Evolutionary conservation across 495 filamentous ascomycete genomes (phyloP), one percentile per base, ranked within the genome.

Genomic region (Usnea hakonensis): DNA sequence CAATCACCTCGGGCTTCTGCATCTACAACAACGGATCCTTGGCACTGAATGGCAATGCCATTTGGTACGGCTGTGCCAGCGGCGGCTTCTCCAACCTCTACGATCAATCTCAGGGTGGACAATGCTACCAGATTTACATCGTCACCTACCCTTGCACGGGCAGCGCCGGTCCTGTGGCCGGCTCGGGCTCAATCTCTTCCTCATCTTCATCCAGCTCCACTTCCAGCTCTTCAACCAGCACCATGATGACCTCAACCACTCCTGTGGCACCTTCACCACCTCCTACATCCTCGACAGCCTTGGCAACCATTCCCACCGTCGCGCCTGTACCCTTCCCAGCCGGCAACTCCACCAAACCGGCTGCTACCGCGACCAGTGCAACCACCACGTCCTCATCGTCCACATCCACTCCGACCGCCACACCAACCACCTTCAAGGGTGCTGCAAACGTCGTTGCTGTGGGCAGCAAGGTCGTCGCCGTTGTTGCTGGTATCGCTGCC

Each of bases 41-140:
- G 19, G 86, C 85, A 0, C 74, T 90, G 16, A 82, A 85, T 48
- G 74, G 69, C 43, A 78, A 76, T 17, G 77, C 81, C 30, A 73
- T 78, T 63, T 91, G 85, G 74, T 90, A 83, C 67, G 76, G 80
- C 57, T 90, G 88, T 71, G 68, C 72, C 41, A 85, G 81, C 38
- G 86, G 86, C 55, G 68, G 72, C 65, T 90, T 87, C 70, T 80
- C 76, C 70, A 87, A 87, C 73, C 75, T 87, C 33, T 87, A 87
- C 61, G 80, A 85, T 76, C 21, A 68, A 71, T 58, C 79, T 75
- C 74, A n/a, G n/a, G 81, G 79, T 19, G 68, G 66, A 23, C 81
- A 84, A 58, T 85, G 82, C 64, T 64, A 73, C 41, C 71, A 77
- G 1, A 76, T 83, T 35, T 71, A 77, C 33, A 71, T 85, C 50